These are phyloP conservation scores for Neurospora sp. DNA, from an alignment of 495 filamentous ascomycete genomes.

Conservation along the genomic window DNA sequence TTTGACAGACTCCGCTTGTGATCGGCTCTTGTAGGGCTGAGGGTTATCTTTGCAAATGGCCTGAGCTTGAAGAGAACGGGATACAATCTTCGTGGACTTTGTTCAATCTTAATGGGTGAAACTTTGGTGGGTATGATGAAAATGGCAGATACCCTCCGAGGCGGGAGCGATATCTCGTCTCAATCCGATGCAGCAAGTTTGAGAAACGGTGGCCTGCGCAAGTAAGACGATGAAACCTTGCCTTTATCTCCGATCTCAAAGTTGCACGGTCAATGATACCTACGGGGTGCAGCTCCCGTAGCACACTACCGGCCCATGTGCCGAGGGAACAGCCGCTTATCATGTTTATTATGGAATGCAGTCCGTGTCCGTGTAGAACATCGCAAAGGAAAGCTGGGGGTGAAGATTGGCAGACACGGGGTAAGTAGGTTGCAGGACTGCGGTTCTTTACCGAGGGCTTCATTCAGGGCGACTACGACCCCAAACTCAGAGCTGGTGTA, in stretches of 20 bases:
- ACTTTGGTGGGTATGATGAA: not conserved
- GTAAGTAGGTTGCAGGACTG: not conserved
- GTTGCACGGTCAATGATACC: not conserved
- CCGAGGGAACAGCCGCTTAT: not conserved
- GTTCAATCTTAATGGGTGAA: not conserved
- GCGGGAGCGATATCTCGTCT: not conserved
- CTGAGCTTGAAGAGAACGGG: not conserved
- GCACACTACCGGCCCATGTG: not conserved
- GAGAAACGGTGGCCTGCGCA: not conserved
- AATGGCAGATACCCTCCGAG: not conserved
- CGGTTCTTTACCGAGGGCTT: not conserved
- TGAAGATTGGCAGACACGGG: not conserved
- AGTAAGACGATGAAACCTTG: not conserved
- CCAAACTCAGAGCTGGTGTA: not conserved
- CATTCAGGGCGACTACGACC: not conserved
- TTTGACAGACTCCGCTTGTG: not conserved
- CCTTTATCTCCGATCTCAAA: not conserved
- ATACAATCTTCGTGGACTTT: not conserved
- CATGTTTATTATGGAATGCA: not conserved
- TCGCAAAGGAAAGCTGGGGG: not conserved
- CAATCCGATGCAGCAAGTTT: not conserved
- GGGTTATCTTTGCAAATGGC: not conserved
- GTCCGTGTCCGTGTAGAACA: not conserved
- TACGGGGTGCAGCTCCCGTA: not conserved
- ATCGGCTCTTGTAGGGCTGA: not conserved